These are phyloP conservation scores for Ogataea nitratoaversa DNA, from an alignment of 805 yeast genomes.

Conservation along the genomic window DNA sequence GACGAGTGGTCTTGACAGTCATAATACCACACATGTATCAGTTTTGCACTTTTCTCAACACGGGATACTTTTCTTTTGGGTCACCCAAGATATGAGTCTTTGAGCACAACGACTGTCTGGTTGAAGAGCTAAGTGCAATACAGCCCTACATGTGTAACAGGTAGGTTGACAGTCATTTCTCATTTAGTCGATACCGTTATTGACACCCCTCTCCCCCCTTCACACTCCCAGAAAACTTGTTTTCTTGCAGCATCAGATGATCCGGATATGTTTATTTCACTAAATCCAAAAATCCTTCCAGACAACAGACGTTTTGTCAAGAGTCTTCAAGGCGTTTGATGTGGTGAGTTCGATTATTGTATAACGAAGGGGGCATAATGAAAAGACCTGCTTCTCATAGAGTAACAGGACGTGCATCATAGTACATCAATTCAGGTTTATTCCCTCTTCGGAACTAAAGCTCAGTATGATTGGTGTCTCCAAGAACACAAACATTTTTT, in stretches of 20 bases:
- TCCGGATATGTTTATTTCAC: conserved; percentile 4
- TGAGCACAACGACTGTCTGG: not conserved
- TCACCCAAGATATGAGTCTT: no score
- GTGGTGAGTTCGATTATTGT: conserved; percentile 1
- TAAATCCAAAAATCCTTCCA: conserved; percentile 13
- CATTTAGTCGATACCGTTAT: no score
- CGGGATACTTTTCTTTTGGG: no score
- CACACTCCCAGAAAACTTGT: not conserved
- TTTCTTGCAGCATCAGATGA: conserved; percentile 1
- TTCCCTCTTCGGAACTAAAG: not conserved
- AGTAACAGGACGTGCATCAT: conserved; percentile 26
- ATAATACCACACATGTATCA: no score
- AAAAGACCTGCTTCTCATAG: conserved; percentile 1
- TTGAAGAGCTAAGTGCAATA: no score
- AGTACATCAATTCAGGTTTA: conserved; percentile 26
- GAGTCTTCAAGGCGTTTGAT: conserved; percentile 13
- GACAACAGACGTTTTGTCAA: conserved; percentile 19
- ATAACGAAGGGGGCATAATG: conserved; percentile 12
- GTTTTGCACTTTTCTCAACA: no score
- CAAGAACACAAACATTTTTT: conserved; percentile 30
- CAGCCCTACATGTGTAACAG: no score
- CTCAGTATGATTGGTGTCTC: conserved; percentile 31
- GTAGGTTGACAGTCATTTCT: no score
- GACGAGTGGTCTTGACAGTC: no score
- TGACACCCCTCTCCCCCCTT: no score